These are phyloP conservation scores for Chaetomium cochliodes DNA, from an alignment of 495 filamentous ascomycete genomes.

Conservation along the genomic window DNA sequence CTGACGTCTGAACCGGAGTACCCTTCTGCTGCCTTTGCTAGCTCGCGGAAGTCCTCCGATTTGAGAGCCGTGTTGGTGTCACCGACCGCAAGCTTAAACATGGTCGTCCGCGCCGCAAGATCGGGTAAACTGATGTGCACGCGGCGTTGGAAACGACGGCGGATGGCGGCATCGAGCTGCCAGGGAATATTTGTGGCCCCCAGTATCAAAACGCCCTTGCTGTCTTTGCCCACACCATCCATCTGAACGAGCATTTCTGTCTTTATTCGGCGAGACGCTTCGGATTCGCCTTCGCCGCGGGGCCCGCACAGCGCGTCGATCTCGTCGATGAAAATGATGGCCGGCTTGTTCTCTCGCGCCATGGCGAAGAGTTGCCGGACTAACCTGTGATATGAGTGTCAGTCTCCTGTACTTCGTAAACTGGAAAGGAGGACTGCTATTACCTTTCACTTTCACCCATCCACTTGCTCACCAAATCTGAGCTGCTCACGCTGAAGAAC, in stretches of 20 bases:
- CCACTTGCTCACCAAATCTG: slow-evolving; percentile 97
- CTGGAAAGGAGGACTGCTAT: slow-evolving; percentile 21
- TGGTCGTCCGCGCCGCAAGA: slow-evolving; percentile 81
- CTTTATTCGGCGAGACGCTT: slow-evolving; percentile 96
- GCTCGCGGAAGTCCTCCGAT: slow-evolving; percentile 69
- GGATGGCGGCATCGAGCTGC: slow-evolving; percentile 98
- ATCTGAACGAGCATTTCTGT: slow-evolving; percentile 98
- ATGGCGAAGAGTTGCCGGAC: slow-evolving; percentile 98
- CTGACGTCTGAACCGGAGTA: slow-evolving; percentile 96
- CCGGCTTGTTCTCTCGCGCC: slow-evolving; percentile 96
- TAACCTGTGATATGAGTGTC: slow-evolving; percentile 56
- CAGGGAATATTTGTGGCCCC: slow-evolving; percentile 99
- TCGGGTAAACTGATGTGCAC: slow-evolving; percentile 95
- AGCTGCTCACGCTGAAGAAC: slow-evolving; percentile 98
- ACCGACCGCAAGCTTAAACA: slow-evolving; percentile 95
- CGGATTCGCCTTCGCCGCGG: slow-evolving; percentile 94
- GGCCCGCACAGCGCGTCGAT: slow-evolving; percentile 96
- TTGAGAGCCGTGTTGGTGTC: slow-evolving; percentile 84
- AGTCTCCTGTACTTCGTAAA: neutral
- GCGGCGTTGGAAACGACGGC: slow-evolving; percentile 91
- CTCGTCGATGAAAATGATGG: slow-evolving; percentile 99
- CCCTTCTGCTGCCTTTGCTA: slow-evolving; percentile 81
- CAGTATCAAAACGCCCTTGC: slow-evolving; percentile 86
- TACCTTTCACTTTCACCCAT: slow-evolving; percentile 99
- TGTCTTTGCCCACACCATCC: slow-evolving; percentile 96